These are phyloP conservation scores for Cytospora chrysosperma DNA, from an alignment of 2,329 filamentous ascomycete genomes.

Conservation along the genomic window DNA sequence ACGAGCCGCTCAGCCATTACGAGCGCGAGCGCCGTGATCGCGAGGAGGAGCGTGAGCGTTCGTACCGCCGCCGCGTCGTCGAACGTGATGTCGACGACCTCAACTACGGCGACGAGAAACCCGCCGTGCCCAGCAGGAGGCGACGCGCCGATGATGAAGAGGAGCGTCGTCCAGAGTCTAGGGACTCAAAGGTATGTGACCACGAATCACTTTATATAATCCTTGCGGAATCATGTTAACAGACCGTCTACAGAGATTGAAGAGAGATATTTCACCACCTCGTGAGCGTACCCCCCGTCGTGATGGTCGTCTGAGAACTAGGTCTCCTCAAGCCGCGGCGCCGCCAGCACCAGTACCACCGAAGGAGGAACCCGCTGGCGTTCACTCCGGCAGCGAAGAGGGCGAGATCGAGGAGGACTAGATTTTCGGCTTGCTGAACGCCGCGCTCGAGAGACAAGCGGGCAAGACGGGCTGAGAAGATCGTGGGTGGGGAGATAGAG, in stretches of 20 bases:
- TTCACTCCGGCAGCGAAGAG: slow-evolving; percentile 90
- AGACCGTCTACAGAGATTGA: slow-evolving; percentile 48
- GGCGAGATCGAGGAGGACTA: slow-evolving; percentile 92
- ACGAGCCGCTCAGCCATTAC: slow-evolving; percentile 66
- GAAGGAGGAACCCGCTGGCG: slow-evolving; percentile 57
- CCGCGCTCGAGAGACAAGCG: slow-evolving; percentile 23
- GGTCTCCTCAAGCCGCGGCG: slow-evolving; percentile 43
- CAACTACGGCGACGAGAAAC: slow-evolving; percentile 78
- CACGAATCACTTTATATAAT: slow-evolving; percentile 12
- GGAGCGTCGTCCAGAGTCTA: slow-evolving; percentile 62
- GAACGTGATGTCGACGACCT: slow-evolving; percentile 83
- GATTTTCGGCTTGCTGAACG: slow-evolving; percentile 27
- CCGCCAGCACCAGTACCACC: slow-evolving; percentile 21
- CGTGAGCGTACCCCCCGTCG: slow-evolving; percentile 62
- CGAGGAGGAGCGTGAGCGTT: slow-evolving; percentile 85
- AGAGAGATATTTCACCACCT: slow-evolving; percentile 52
- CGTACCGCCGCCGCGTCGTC: slow-evolving; percentile 72
- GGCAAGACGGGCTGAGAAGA: slow-evolving; percentile 3
- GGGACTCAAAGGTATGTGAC: slow-evolving; percentile 62
- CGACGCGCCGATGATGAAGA: slow-evolving; percentile 74
- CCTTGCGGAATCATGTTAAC: slow-evolving; percentile 30
- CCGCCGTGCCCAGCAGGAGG: slow-evolving; percentile 68
- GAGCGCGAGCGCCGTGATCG: slow-evolving; percentile 84
- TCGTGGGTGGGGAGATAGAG: neutral
- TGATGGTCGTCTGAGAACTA: slow-evolving; percentile 57